A percentile compares a stretch with the other conserved stretches of the same genome.
These are phyloP conservation scores for Termitomyces sp. DNA, from an alignment of 768 basidiomycete genomes.

Conservation along the genomic window DNA sequence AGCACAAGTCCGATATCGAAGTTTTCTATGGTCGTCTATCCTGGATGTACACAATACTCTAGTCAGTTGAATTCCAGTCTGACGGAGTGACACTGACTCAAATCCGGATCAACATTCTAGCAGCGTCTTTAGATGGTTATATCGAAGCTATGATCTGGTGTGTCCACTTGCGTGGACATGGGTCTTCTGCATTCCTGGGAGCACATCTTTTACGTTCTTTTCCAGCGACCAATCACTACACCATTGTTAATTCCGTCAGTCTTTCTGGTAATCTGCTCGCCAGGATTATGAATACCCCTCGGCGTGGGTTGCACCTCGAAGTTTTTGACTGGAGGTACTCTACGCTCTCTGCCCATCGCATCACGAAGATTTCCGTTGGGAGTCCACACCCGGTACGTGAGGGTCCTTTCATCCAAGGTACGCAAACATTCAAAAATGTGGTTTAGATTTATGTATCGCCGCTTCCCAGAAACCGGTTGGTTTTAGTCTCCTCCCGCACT, in stretches of 20 bases:
- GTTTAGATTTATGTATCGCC: too few relatives aligned
- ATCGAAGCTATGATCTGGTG: neutral
- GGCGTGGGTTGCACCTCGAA: neutral
- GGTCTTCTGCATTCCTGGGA: neutral
- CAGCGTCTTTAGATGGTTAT: neutral
- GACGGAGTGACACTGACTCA: neutral
- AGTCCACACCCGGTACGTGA: neutral
- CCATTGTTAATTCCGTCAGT: neutral
- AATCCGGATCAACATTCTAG: too few relatives aligned
- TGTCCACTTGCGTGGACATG: neutral
- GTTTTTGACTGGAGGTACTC: neutral
- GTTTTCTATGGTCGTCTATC: neutral
- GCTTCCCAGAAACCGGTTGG: neutral
- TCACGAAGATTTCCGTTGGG: too few relatives aligned
- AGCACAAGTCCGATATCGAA: neutral
- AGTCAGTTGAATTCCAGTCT: neutral
- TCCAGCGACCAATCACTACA: neutral
- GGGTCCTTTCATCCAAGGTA: too few relatives aligned
- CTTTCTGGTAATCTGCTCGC: neutral
- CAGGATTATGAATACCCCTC: neutral
- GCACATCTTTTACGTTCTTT: neutral
- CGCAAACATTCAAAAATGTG: neutral
- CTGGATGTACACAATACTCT: neutral
- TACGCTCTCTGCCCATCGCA: neutral
- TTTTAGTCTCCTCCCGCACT: neutral